Evolutionary conservation across 164 flowering plant species (phyloP), one percentile per base, ranked within the genome.

Genomic region (Annona cherimola): DNA sequence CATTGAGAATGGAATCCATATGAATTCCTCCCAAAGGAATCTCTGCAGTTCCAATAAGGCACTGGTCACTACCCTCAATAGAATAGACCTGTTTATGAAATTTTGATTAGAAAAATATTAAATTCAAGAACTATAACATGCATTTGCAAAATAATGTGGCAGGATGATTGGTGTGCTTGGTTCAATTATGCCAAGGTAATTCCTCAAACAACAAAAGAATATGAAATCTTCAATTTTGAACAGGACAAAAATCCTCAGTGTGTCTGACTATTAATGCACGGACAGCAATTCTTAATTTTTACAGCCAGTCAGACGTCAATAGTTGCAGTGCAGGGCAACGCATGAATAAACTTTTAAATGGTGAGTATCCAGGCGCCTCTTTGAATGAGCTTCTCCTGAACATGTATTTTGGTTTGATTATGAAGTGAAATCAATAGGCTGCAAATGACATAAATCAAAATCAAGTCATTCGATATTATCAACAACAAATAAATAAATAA

Each of bases 1-100:
- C 94, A 54, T 91, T 42, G 74, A 94, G 87, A 71, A 94, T 91
- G 67, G 97, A 91, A 76, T 90, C 94, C 97, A 94, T 92, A 72
- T 94, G 99, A 67, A 94, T 86, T 50, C 97, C 97, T 2, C 99
- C 99, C n/a, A 94, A 91, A 43, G 99, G 97, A 75, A 94, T 94
- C 84, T 94, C 99, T 66, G 99, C 99, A 61, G 97, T 94, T 66
- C 99, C 99, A 45, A 92, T 92, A 69, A 94, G 94, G 85, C 99
- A 94, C 63, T 94, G 99, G 71, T 94, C 97, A 81, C 88, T 87
- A 55, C 84, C 89, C 69, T 89, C 94, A 45, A 94, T 88, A 5
- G 97, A 89, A 75, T 94, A 94, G 71, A 94, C 96, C 99, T 94
- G 85, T 54, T 54, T 42, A 16, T 62, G n/a, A 45, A 59, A 55